Evolutionary conservation across 2,329 filamentous ascomycete species (phyloP).

Genomic region (Fusarium sp.): DNA sequence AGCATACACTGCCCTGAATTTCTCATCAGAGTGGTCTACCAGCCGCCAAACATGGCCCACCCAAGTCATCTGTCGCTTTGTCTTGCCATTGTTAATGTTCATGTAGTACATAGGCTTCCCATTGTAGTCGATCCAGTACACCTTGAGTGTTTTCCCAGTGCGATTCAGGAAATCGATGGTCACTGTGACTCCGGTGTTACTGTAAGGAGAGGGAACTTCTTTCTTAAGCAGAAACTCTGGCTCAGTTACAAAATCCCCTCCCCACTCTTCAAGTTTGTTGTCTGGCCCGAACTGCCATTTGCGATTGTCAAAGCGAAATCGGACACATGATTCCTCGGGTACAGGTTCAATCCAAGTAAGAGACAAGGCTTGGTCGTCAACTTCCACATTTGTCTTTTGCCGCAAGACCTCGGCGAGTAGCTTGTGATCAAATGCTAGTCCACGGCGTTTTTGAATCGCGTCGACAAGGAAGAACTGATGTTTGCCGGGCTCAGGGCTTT

Average conservation of each 20-base stretch:
- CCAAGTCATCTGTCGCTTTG: conserved; percentile 34
- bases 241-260: conserved; percentile 25
- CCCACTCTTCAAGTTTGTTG: conserved; percentile 31
- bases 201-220: conserved; percentile 39
- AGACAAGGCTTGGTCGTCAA: conserved; percentile 30
- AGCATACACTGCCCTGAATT: conserved; percentile 23
- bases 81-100: conserved; percentile 23
- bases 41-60: conserved; percentile 41
- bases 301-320: conserved; percentile 33
- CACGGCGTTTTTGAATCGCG: conserved; percentile 11
- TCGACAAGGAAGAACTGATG: conserved; percentile 43
- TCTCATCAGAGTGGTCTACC: conserved; percentile 23
- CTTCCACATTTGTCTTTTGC: conserved; percentile 9
- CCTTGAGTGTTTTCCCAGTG: conserved; percentile 28
- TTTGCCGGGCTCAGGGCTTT: conserved; percentile 9
- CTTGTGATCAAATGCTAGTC: conserved; percentile 42
- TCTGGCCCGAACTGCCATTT: conserved; percentile 40
- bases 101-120: conserved; percentile 31
- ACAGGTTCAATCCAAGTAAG: conserved; percentile 42
- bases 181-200: conserved; percentile 15
- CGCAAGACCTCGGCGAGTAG: conserved; percentile 33
- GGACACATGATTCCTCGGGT: conserved; percentile 16
- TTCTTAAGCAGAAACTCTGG: conserved; percentile 17
- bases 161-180: conserved; percentile 45
- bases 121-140: conserved; percentile 44